Evolutionary conservation across 2,329 filamentous ascomycete genomes (phyloP), one percentile per base, ranked within the genome.

Genomic region (Aspergillus sojae): DNA sequence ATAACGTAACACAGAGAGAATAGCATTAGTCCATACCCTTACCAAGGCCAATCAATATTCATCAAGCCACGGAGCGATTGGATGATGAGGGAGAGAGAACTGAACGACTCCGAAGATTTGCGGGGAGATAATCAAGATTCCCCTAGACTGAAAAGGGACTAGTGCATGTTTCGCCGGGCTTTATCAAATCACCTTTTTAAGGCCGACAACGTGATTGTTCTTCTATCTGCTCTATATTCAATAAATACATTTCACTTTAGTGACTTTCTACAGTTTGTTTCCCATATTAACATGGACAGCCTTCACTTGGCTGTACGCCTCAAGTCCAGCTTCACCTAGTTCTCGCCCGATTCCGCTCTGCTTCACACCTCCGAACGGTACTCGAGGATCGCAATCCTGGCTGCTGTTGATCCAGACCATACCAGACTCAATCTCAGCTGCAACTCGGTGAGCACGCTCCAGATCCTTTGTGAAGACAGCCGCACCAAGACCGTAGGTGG

Each of bases 311-410:
- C 67, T 72, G 63, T 80, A 80, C 16, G 76, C 78, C 39, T 79
- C 77, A 56, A 80, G 58, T 4, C 78, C 78, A 58, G 78, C 78
- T 66, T 79, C 76, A 6, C 78, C 78, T 62, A 80, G 67, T 65
- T 86, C 81, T 23, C 84, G 73, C 0, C 85, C 85, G 71, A 87
- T 81, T 23, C 80, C 80, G 60, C 77, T 80, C 69, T 81, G 79
- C 71, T 81, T 81, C 21, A 81, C 78, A 57, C 80, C 80, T 23
- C 80, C 80, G 63, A 80, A 81, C 0, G 79, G 78, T 11, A 81
- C 69, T 0, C 78, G 70, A 2, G 75, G 74, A 63, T 81, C 78
- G 48, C 76, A 78, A 58, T 81, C 78, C 62, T 78, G 77, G 39
- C 75, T 79, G 41, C 77, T 81, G 62, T 82, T 82, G 30, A 82